A percentile compares a stretch with the other conserved stretches of the same genome.
Evolutionary conservation across 805 yeast genomes (phyloP).

Genomic region (Wickerhamiella shivajii): DNA sequence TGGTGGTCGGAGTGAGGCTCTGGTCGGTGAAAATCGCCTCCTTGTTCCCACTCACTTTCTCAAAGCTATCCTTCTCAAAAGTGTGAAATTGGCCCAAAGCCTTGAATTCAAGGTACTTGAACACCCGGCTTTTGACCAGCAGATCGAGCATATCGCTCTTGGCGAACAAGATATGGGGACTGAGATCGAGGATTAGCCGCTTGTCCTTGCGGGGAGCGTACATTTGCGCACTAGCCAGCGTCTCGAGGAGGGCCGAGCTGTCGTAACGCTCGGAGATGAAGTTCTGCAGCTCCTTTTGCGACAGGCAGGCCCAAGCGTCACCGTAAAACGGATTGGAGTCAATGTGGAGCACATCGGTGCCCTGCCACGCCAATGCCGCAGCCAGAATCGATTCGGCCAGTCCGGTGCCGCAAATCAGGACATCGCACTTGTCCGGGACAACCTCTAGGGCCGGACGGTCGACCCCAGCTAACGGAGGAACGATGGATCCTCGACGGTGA

Average conservation of each 20-base stretch:
- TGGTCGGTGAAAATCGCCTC: conserved; percentile 91
- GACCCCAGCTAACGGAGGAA: conserved; percentile 28
- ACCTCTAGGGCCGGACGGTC: conserved; percentile 21
- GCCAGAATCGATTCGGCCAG: conserved; percentile 76
- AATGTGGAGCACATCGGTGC: conserved; percentile 84
- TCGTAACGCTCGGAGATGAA: conserved; percentile 4
- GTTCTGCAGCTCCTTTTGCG: conserved; percentile 67
- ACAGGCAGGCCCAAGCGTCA: conserved; percentile 70
- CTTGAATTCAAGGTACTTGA: conserved; percentile 84
- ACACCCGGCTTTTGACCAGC: conserved; percentile 71
- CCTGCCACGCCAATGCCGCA: conserved; percentile 95
- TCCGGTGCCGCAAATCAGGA: conserved; percentile 86
- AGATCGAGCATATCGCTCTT: conserved; percentile 73
- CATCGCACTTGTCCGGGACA: conserved; percentile 61
- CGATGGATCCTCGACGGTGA: conserved; percentile 26
- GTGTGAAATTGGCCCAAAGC: conserved; percentile 80
- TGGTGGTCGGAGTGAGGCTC: conserved; percentile 54
- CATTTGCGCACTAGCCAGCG: conserved; percentile 53
- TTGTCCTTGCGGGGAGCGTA: conserved; percentile 52
- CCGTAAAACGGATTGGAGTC: conserved; percentile 82
- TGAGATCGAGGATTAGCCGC: conserved; percentile 65
- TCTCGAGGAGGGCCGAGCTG: conserved; percentile 44
- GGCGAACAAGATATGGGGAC: conserved; percentile 80
- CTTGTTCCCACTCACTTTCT: conserved; percentile 69
- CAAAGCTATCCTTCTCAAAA: conserved; percentile 84